Percentiles rank a stretch among this genome's conserved stretches.
Conservation (phyloP, 108 stramenopile genomes). For the Pinguiococcus pyrenoidosus region DNA sequence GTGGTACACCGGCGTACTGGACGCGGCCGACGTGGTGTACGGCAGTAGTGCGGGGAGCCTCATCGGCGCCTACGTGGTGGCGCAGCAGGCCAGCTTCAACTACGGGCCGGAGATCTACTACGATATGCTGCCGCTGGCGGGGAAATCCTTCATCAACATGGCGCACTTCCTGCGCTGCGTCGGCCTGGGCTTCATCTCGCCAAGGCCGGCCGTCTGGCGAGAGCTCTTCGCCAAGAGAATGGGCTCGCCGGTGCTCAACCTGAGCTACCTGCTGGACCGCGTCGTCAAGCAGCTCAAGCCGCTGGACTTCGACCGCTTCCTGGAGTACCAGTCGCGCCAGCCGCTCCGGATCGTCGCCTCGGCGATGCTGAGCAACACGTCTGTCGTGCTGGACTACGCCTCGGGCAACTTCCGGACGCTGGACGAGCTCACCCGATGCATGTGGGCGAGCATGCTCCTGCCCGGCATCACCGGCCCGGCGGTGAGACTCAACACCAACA, state of each 20-base stretch:
- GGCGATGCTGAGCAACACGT: conserved; percentile 49
- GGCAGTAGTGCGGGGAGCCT: conserved; percentile 74
- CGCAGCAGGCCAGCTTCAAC: conserved; percentile 51
- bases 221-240: conserved; percentile 23
- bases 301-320: conserved; percentile 78
- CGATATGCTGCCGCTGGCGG: conserved; percentile 65
- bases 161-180: conserved; percentile 1
- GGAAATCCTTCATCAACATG: conserved; percentile 66
- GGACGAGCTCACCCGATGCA: conserved; percentile 58
- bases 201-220: too few species aligned
- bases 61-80: conserved; percentile 64
- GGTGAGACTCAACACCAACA: conserved; percentile 41
- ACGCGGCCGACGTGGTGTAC: conserved; percentile 77
- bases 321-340: conserved; percentile 46
- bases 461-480: conserved; percentile 85
- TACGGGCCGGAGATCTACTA: conserved; percentile 90
- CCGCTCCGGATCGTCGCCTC: conserved; percentile 69
- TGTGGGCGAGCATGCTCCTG: conserved; percentile 77
- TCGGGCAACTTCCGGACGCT: conserved; percentile 56
- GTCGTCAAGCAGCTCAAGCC: conserved; percentile 67
- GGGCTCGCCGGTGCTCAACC: conserved; percentile 75
- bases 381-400: conserved; percentile 60
- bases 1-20: conserved; percentile 59
- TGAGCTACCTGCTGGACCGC: conserved; percentile 58
- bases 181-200: background rate